Evolutionary conservation across 129 eudicot genomes (phyloP).

Genomic region (Flaveria robusta): DNA sequence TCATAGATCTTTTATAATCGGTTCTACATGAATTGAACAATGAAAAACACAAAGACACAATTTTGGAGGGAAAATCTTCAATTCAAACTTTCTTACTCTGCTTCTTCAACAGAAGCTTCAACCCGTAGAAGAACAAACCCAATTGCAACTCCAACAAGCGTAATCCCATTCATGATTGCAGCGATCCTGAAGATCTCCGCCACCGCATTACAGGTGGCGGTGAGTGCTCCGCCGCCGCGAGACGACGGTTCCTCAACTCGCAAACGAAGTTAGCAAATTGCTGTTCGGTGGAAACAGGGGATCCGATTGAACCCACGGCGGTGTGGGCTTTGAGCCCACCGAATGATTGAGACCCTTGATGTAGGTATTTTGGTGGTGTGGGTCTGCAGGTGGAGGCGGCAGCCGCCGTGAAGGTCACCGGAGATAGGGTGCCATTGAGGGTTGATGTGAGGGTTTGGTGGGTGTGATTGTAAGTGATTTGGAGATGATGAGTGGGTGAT

Average conservation of each 20-base stretch:
- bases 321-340: conserved; percentile 79
- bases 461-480: conserved; percentile 26
- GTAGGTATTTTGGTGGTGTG: conserved; percentile 53
- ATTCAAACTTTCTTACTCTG: conserved; percentile 52
- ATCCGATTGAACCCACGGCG: conserved; percentile 60
- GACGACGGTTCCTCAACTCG: conserved; percentile 47
- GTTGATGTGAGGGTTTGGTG: conserved; percentile 51
- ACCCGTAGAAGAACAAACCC: conserved; percentile 89
- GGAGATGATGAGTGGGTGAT: conserved; percentile 36
- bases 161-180: conserved; percentile 72
- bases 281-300: conserved; percentile 61
- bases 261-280: conserved; percentile 66
- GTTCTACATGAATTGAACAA: conserved; percentile 47
- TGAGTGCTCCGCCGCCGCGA: conserved; percentile 51
- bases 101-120: conserved; percentile 80
- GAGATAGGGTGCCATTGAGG: conserved; percentile 53
- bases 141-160: conserved; percentile 89
- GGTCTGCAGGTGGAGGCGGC: conserved; percentile 40
- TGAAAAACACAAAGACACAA: conserved; percentile 29
- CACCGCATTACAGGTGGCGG: conserved; percentile 64
- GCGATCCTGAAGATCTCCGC: conserved; percentile 91
- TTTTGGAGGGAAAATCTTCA: conserved; percentile 9
- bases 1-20: conserved; percentile 36
- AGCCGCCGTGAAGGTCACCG: conserved; percentile 26
- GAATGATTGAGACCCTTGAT: conserved; percentile 75